Conservation (phyloP, 2,329 filamentous ascomycete genomes). For the Mycosphaerelloides madeirae region DNA sequence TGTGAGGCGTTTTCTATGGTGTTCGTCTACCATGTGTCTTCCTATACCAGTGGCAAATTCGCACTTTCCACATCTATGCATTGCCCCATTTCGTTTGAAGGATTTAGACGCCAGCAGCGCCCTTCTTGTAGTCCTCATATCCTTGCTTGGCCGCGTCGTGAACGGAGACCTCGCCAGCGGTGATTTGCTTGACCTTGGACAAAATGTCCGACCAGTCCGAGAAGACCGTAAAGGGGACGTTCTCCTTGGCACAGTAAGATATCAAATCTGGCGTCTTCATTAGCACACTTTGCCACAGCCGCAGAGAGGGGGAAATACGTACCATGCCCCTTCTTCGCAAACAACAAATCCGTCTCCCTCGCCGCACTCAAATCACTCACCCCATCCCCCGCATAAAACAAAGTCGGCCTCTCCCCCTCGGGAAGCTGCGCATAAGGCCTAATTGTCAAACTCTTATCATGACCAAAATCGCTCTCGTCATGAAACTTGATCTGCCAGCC, state of each 20-base stretch:
- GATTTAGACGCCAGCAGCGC: conserved; percentile 34
- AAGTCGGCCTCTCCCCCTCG: conserved; percentile 62
- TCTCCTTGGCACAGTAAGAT: conserved; percentile 75
- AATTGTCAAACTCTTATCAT: conserved; percentile 92
- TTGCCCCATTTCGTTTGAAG: conserved; percentile 2
- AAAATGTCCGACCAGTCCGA: conserved; percentile 78
- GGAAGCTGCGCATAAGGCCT: conserved; percentile 76
- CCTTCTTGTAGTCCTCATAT: conserved; percentile 44
- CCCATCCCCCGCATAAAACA: conserved; percentile 94
- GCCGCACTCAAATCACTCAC: conserved; percentile 90
- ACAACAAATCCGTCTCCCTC: conserved; percentile 85
- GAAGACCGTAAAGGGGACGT: conserved; percentile 84
- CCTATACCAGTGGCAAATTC: too few relatives aligned
- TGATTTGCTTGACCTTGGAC: conserved; percentile 69
- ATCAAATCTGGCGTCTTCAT: conserved; percentile 62
- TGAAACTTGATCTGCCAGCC: conserved; percentile 88
- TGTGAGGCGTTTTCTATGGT: too few relatives aligned
- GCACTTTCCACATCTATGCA: background rate
- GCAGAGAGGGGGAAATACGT: conserved; percentile 26
- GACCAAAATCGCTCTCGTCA: conserved; percentile 86
- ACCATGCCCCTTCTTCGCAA: conserved; percentile 88
- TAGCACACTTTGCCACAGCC: background rate
- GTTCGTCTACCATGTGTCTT: too few relatives aligned
- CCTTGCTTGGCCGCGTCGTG: conserved; percentile 62
- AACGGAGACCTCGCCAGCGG: conserved; percentile 65